Percentiles rank a stretch among this genome's conserved stretches.
These are phyloP conservation scores for Diplodia corticola DNA, from an alignment of 2,329 filamentous ascomycete species.

Conservation along the genomic window DNA sequence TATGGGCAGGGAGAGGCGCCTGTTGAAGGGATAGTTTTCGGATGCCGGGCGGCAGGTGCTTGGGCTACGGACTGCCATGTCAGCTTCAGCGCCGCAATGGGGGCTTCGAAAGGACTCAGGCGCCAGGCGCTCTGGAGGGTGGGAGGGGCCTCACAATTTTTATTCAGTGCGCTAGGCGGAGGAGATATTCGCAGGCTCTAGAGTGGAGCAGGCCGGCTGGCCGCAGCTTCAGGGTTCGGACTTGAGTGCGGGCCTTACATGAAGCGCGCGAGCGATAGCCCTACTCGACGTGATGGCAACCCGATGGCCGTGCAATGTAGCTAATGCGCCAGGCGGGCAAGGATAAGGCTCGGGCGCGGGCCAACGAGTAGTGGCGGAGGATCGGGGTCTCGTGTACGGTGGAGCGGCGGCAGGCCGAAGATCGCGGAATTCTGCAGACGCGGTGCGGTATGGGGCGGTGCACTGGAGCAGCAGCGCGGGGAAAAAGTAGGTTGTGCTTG, in stretches of 20 bases:
- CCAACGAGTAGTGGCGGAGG: slow-evolving; percentile 6
- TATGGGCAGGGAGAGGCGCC: slow-evolving; percentile 22
- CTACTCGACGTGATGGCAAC: not conserved
- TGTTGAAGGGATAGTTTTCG: slow-evolving; percentile 17
- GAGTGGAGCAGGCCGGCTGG: slow-evolving; percentile 10
- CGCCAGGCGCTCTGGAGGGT: not conserved
- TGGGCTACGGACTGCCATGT: slow-evolving; percentile 35
- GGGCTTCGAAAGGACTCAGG: not conserved
- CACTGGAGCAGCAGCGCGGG: too few relatives aligned
- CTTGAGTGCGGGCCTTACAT: slow-evolving; percentile 5
- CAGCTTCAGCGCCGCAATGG: slow-evolving; percentile 15
- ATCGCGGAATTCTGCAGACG: slow-evolving; percentile 2
- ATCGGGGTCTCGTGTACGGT: not conserved
- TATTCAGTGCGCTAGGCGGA: slow-evolving; percentile 1
- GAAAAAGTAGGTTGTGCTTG: too few relatives aligned
- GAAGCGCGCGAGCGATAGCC: slow-evolving; percentile 2
- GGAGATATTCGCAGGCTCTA: not conserved
- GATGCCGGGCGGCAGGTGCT: slow-evolving; percentile 30
- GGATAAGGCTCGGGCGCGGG: not conserved
- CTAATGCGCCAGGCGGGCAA: not conserved
- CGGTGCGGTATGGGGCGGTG: not conserved
- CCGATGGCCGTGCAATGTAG: not conserved
- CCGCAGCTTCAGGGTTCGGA: not conserved
- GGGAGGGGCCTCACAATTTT: not conserved
- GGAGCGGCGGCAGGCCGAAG: not conserved